Conservation (phyloP, 2,329 filamentous ascomycete species). For the Pyricularia grisea region DNA sequence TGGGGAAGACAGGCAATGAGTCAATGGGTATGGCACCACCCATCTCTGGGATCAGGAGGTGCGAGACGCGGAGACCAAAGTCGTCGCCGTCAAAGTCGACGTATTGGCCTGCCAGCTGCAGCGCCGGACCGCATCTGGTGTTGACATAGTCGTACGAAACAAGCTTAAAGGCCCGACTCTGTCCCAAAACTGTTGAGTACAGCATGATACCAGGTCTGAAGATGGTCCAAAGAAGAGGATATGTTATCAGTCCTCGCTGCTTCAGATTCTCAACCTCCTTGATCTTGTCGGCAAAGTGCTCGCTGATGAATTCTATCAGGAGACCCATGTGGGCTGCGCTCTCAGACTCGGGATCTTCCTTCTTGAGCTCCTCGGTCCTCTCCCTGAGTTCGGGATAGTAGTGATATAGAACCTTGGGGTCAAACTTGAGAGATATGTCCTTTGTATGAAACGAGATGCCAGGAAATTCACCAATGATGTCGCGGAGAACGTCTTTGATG, state of each 20-base stretch:
- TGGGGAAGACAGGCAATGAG: slow-evolving; percentile 32
- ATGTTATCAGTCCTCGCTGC: slow-evolving; percentile 20
- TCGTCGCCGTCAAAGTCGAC: slow-evolving; percentile 38
- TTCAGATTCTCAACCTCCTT: slow-evolving; percentile 16
- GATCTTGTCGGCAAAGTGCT: slow-evolving; percentile 18
- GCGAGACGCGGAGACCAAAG: slow-evolving; percentile 29
- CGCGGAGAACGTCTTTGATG: slow-evolving; percentile 13
- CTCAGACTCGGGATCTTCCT: slow-evolving; percentile 13
- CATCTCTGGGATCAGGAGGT: slow-evolving; percentile 24
- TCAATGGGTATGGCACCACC: slow-evolving; percentile 28
- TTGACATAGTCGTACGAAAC: slow-evolving; percentile 20
- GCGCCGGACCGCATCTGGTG: slow-evolving; percentile 17
- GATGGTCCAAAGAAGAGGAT: slow-evolving; percentile 43
- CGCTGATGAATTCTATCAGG: slow-evolving; percentile 17
- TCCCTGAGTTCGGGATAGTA: slow-evolving; percentile 16
- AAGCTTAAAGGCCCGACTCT: neutral
- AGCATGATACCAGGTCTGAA: slow-evolving; percentile 36
- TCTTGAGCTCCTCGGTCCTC: slow-evolving; percentile 10
- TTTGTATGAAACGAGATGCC: slow-evolving; percentile 16
- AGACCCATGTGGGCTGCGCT: slow-evolving; percentile 15
- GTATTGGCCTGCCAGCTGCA: slow-evolving; percentile 23
- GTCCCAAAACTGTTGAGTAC: slow-evolving; percentile 16
- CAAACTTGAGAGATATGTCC: slow-evolving; percentile 14
- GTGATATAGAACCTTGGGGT: slow-evolving; percentile 16
- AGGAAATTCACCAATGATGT: slow-evolving; percentile 15